These are phyloP conservation scores for Podaxis sp. DNA, from an alignment of 768 basidiomycete species.

Conservation along the genomic window DNA sequence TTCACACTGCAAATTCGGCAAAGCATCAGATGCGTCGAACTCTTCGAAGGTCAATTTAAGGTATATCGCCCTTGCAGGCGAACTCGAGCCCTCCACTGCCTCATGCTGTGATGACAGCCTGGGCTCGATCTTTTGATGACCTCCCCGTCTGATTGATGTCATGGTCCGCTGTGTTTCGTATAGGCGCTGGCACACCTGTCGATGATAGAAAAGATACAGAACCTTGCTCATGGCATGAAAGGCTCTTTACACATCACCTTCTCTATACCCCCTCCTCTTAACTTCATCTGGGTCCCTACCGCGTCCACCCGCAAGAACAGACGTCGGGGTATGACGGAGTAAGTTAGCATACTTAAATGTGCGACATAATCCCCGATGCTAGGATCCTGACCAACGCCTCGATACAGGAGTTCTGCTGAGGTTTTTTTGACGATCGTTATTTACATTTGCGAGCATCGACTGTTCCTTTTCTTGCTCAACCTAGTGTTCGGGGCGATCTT, in stretches of 20 bases:
- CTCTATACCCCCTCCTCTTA: background rate
- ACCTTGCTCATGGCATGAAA: background rate
- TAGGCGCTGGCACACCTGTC: background rate
- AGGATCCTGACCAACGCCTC: background rate
- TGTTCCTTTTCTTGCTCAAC: constrained; percentile 3
- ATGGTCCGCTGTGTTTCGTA: background rate
- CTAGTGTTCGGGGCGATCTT: background rate
- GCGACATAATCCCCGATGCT: background rate
- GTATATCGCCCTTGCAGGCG: background rate
- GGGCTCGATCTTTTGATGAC: background rate
- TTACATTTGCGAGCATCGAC: background rate
- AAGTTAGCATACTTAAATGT: background rate
- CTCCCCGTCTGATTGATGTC: background rate
- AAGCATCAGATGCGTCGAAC: background rate
- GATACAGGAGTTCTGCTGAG: background rate
- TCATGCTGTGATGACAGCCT: background rate
- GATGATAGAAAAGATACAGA: background rate
- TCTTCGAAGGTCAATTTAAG: background rate
- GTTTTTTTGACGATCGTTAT: background rate
- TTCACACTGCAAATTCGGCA: background rate
- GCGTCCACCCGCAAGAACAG: background rate
- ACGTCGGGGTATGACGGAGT: background rate
- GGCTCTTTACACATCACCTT: background rate
- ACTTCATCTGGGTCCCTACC: no score
- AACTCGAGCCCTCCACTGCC: background rate